phyloP scores from a whole-genome alignment of 2,329 filamentous ascomycete species.

The Botryotinia convoluta region DNA sequence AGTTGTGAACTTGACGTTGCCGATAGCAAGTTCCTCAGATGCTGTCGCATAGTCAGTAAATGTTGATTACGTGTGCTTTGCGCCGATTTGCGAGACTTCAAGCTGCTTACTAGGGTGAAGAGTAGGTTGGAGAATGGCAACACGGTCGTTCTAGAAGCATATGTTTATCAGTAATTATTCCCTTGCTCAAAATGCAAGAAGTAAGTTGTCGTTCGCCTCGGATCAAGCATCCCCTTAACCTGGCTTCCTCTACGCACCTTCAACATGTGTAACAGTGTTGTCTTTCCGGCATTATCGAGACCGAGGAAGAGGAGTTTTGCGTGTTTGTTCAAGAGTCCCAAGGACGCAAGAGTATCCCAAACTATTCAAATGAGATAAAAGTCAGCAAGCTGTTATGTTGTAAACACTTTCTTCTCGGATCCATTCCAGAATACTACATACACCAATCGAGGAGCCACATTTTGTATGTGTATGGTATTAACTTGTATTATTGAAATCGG shows the following conservation, averaged over 20 bases:
- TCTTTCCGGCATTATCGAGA: conserved; percentile 93
- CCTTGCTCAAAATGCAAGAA: conserved; percentile 1
- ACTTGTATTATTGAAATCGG: conserved; percentile 9
- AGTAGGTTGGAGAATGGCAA: conserved; percentile 86
- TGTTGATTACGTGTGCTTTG: conserved; percentile 26
- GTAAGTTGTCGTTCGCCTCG: conserved; percentile 12
- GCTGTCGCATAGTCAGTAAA: conserved; percentile 48
- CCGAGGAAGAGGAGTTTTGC: conserved; percentile 92
- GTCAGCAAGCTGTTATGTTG: conserved; percentile 35
- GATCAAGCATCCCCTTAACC: not conserved
- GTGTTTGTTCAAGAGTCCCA: conserved; percentile 92
- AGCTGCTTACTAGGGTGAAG: conserved; percentile 73
- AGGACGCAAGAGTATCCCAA: conserved; percentile 83
- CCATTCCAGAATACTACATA: conserved; percentile 49
- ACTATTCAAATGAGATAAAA: conserved; percentile 50
- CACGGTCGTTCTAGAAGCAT: conserved; percentile 73
- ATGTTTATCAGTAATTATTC: conserved; percentile 26
- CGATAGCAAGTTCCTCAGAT: conserved; percentile 88
- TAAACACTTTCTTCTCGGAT: conserved; percentile 13
- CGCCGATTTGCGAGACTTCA: not conserved
- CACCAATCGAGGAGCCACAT: conserved; percentile 99
- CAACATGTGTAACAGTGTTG: conserved; percentile 89
- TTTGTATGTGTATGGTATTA: conserved; percentile 24
- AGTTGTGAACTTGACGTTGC: conserved; percentile 90
- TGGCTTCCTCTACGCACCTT: conserved; percentile 60